phyloP scores from a whole-genome alignment of 2,329 filamentous ascomycete genomes.

The Alternaria sp. region DNA sequence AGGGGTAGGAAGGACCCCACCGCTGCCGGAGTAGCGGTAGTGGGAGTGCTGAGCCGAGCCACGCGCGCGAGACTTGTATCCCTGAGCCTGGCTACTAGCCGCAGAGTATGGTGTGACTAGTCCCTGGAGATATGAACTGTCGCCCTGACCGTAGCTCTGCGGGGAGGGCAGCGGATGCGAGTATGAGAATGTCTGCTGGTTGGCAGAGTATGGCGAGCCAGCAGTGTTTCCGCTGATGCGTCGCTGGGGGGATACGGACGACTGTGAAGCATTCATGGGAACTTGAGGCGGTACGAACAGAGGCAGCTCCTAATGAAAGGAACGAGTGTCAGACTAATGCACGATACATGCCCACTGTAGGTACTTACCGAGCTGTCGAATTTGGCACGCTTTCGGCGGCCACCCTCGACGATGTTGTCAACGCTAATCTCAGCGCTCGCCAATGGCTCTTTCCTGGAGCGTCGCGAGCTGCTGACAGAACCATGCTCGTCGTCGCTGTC shows the following conservation, averaged over 20 bases:
- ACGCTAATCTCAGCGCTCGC: constrained; percentile 97
- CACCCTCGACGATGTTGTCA: constrained; percentile 97
- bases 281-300: constrained; percentile 83
- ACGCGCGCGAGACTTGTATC: constrained; percentile 45
- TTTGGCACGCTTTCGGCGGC: constrained; percentile 91
- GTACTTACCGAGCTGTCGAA: constrained; percentile 92
- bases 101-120: constrained; percentile 46
- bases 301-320: constrained; percentile 77
- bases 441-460: constrained; percentile 80
- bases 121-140: constrained; percentile 45
- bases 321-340: constrained; percentile 30
- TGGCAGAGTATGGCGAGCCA: constrained; percentile 75
- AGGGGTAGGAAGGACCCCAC: constrained; percentile 80
- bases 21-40: constrained; percentile 54
- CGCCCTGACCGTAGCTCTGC: constrained; percentile 67
- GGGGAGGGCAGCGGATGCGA: constrained; percentile 81
- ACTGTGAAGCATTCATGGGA: constrained; percentile 91
- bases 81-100: constrained; percentile 40
- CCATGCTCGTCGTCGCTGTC: constrained; percentile 83
- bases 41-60: constrained; percentile 48
- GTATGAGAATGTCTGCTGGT: constrained; percentile 81
- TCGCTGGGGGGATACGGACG: constrained; percentile 92
- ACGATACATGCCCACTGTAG: constrained; percentile 14
- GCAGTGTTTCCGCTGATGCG: constrained; percentile 75
- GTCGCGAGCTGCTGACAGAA: constrained; percentile 73